A percentile compares a stretch with the other conserved stretches of the same genome.
Evolutionary conservation across 179 eudicot genomes (phyloP).

Genomic region (Pouteria campechiana): DNA sequence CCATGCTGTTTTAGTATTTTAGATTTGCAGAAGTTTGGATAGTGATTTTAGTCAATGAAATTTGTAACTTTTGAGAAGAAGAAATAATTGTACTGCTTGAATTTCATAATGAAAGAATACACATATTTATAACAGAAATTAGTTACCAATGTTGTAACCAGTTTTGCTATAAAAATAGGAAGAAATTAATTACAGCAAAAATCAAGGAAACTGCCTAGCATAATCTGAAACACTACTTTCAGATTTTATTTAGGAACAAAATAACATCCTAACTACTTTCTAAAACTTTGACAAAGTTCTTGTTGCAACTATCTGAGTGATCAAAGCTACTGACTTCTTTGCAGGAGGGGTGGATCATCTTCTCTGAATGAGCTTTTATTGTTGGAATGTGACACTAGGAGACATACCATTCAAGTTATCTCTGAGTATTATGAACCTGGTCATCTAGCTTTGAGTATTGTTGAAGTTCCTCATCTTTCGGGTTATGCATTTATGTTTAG

Average conservation of each 20-base stretch:
- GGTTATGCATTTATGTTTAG: conserved; percentile 80
- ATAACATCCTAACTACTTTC: too few species aligned
- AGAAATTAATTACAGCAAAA: background rate
- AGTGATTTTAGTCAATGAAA: background rate
- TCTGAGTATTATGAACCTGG: conserved; percentile 75
- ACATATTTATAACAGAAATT: too few species aligned
- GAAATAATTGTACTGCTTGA: conserved; percentile 1
- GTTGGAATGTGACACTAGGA: conserved; percentile 64
- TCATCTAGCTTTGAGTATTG: conserved; percentile 59
- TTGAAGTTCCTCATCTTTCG: conserved; percentile 67
- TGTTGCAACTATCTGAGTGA: too few species aligned
- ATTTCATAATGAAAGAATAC: too few species aligned
- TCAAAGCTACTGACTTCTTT: background rate
- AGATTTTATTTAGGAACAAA: too few species aligned
- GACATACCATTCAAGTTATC: conserved; percentile 43
- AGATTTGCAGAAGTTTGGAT: background rate
- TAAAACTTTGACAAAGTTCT: too few species aligned
- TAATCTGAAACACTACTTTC: too few species aligned
- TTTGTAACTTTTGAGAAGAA: background rate
- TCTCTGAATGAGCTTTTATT: conserved; percentile 65
- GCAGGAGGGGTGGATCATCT: conserved; percentile 79
- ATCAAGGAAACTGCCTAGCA: too few species aligned
- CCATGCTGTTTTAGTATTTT: background rate
- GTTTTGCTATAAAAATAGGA: background rate
- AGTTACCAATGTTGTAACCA: too few species aligned